Percentiles rank a stretch among this genome's conserved stretches.
phyloP scores from a whole-genome alignment of 2,329 filamentous ascomycete species.

The Purpureocillium lavendulum region DNA sequence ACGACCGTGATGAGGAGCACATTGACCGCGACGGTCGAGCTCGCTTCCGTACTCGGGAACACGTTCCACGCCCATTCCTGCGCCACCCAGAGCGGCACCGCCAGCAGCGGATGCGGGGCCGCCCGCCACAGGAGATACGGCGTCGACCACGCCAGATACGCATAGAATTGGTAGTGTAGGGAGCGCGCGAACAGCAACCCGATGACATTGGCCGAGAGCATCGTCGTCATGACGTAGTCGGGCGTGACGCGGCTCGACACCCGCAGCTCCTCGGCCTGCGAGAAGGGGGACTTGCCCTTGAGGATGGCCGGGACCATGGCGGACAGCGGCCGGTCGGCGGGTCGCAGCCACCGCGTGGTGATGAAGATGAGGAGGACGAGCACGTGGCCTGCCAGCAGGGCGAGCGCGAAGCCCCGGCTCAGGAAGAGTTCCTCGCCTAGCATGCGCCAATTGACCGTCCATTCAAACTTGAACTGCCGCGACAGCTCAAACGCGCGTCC shows the following conservation, averaged over 20 bases:
- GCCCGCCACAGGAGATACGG: constrained; percentile 81
- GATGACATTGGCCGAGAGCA: constrained; percentile 68
- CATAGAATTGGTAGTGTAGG: constrained; percentile 92
- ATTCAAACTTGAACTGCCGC: constrained; percentile 87
- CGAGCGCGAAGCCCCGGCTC: constrained; percentile 55
- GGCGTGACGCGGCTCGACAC: constrained; percentile 55
- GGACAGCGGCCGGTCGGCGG: constrained; percentile 49
- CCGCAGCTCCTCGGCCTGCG: constrained; percentile 42
- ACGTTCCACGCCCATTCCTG: constrained; percentile 96
- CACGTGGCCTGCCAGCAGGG: constrained; percentile 58
- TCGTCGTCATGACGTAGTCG: constrained; percentile 65
- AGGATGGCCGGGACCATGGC: constrained; percentile 41
- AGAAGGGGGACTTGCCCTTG: constrained; percentile 34
- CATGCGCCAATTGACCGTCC: constrained; percentile 99
- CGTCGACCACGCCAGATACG: constrained; percentile 82
- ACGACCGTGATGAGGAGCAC: constrained; percentile 60
- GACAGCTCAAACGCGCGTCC: constrained; percentile 83
- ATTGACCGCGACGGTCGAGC: constrained; percentile 57
- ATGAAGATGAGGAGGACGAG: constrained; percentile 60
- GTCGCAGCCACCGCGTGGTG: constrained; percentile 62
- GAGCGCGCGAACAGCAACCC: constrained; percentile 81
- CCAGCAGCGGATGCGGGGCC: constrained; percentile 56
- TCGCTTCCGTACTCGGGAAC: constrained; percentile 64
- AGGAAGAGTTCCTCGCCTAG: constrained; percentile 77
- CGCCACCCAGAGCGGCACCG: constrained; percentile 62